Evolutionary conservation across 371 early-diverging fungal species (phyloP).

Genomic region (Apophysomyces ossiformis): DNA sequence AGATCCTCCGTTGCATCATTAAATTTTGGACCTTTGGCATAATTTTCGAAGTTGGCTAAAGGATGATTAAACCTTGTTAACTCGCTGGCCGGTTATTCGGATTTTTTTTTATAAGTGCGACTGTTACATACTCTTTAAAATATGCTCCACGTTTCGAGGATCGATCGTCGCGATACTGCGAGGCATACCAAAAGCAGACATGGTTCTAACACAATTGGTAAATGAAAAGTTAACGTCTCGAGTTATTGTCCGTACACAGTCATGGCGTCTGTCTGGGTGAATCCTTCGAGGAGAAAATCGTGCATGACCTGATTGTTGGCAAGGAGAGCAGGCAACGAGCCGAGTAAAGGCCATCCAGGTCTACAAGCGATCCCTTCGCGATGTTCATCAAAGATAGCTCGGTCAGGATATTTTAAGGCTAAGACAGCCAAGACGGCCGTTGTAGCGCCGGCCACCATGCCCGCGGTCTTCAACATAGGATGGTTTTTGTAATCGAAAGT

Average conservation of each 20-base stretch:
- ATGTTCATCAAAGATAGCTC: conserved; percentile 43
- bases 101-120: neutral
- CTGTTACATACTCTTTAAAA: conserved; percentile 23
- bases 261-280: conserved; percentile 18
- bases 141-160: conserved; percentile 33
- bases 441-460: conserved; percentile 15
- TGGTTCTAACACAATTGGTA: conserved; percentile 15
- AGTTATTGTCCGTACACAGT: conserved; percentile 18
- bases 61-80: neutral
- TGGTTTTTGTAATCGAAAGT: neutral
- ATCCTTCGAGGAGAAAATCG: conserved; percentile 20
- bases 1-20: conserved; percentile 39
- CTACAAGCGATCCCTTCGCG: conserved; percentile 27
- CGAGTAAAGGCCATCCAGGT: conserved; percentile 38
- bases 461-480: conserved; percentile 1
- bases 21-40: conserved; percentile 47
- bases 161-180: conserved; percentile 30
- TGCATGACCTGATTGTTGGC: conserved; percentile 24
- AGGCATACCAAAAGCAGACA: conserved; percentile 36
- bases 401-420: conserved; percentile 38
- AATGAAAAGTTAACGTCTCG: neutral
- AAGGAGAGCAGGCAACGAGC: conserved; percentile 27
- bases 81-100: neutral
- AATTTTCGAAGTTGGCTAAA: conserved; percentile 55
- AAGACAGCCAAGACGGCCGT: conserved; percentile 22